Evolutionary conservation across 139 green algal species (phyloP).

Genomic region (Penium margaritaceum): DNA sequence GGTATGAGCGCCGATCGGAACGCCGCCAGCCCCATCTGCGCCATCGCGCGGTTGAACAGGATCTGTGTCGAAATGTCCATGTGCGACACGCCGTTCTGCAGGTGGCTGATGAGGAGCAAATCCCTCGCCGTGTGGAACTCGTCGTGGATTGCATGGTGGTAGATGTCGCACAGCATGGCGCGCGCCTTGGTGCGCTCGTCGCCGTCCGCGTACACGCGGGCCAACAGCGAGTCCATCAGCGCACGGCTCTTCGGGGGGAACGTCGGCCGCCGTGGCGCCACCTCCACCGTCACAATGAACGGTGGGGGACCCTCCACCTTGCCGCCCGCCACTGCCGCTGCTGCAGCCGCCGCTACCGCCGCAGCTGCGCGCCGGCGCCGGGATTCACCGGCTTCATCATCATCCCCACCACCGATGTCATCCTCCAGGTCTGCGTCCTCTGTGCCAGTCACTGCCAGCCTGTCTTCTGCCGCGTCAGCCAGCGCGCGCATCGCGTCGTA

Average conservation of each 20-base stretch:
- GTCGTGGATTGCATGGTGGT: constrained; percentile 76
- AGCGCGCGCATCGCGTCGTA: constrained; percentile 39
- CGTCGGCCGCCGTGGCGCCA: constrained; percentile 14
- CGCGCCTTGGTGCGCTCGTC: constrained; percentile 95
- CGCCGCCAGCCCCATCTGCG: constrained; percentile 86
- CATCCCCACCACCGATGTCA: too few species aligned
- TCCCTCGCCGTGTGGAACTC: constrained; percentile 87
- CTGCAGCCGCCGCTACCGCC: neutral
- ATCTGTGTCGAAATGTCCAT: constrained; percentile 95
- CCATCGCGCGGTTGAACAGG: constrained; percentile 91
- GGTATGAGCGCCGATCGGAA: constrained; percentile 80
- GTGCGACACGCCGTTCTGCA: constrained; percentile 61
- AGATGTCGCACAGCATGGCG: constrained; percentile 91
- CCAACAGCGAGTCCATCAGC: constrained; percentile 54
- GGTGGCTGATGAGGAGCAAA: constrained; percentile 90
- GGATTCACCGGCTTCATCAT: too few species aligned
- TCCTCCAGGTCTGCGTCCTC: too few species aligned
- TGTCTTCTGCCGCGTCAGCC: too few species aligned
- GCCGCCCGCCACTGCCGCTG: too few species aligned
- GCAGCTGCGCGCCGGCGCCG: neutral
- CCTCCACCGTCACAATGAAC: constrained; percentile 20
- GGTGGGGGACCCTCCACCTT: constrained; percentile 25
- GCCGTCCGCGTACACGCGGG: constrained; percentile 74
- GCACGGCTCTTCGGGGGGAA: constrained; percentile 34
- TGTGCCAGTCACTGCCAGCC: too few species aligned